Conservation (phyloP, 495 filamentous ascomycete genomes). For the Copromyces sp. region DNA sequence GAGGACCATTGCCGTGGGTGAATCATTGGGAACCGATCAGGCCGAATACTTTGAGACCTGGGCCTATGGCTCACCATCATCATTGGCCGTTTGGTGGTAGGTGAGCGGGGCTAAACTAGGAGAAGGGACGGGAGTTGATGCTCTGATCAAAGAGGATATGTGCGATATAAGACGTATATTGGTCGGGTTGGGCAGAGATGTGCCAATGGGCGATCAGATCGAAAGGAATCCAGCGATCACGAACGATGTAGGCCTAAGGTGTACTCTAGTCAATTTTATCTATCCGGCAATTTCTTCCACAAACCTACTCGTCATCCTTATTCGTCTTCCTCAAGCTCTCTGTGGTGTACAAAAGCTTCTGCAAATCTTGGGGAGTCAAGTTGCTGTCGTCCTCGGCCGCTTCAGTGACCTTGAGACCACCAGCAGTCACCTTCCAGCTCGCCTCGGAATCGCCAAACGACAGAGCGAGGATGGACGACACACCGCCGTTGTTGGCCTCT, state of each 20-base stretch:
- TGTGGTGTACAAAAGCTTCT: slow-evolving; percentile 57
- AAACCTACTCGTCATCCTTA: slow-evolving; percentile 17
- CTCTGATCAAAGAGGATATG: neutral
- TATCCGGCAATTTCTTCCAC: neutral
- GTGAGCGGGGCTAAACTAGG: neutral
- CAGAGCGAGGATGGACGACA: slow-evolving; percentile 10
- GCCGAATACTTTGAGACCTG: neutral
- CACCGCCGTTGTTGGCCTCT: slow-evolving; percentile 10
- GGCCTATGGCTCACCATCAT: slow-evolving; percentile 1
- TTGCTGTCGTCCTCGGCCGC: slow-evolving; percentile 14
- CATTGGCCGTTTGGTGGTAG: neutral
- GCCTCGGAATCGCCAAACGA: slow-evolving; percentile 7
- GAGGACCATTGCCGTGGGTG: neutral
- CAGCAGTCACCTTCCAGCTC: neutral
- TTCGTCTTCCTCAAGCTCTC: slow-evolving; percentile 54
- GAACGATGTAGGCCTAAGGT: neutral
- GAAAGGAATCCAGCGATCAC: neutral
- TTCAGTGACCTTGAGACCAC: slow-evolving; percentile 3
- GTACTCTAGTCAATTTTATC: neutral
- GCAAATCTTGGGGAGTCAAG: slow-evolving; percentile 32
- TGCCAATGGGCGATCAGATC: neutral
- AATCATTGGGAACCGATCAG: neutral
- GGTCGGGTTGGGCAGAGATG: neutral
- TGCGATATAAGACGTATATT: neutral
- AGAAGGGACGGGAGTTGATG: neutral